Evolutionary conservation across 2,329 filamentous ascomycete genomes (phyloP).

Genomic region (Hypoxylon sp.): DNA sequence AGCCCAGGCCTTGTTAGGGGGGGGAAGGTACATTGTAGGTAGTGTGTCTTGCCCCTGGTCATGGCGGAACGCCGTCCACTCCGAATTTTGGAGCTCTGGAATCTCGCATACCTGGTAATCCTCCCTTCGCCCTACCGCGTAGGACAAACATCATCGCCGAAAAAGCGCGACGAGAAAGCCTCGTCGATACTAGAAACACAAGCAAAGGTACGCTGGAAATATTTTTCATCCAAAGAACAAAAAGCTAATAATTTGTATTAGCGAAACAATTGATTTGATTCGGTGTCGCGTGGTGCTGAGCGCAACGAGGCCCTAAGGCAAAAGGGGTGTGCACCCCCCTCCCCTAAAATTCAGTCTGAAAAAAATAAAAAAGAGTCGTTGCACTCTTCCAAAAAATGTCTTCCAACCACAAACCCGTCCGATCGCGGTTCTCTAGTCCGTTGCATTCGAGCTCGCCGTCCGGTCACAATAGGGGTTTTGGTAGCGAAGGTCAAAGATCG

Average conservation of each 20-base stretch:
- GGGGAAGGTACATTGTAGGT: conserved; percentile 26
- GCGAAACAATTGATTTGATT: conserved; percentile 43
- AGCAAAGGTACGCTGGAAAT: conserved; percentile 9
- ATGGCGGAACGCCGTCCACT: conserved; percentile 38
- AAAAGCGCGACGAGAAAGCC: conserved; percentile 41
- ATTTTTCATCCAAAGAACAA: conserved; percentile 7
- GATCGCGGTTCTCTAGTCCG: conserved; percentile 72
- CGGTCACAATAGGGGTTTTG: conserved; percentile 45
- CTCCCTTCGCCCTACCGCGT: conserved; percentile 46
- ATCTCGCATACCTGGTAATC: conserved; percentile 36
- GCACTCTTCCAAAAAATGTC: conserved; percentile 48
- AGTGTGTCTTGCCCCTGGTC: conserved; percentile 29
- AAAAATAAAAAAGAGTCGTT: conserved; percentile 16
- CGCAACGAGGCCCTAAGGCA: conserved; percentile 38
- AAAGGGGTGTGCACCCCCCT: conserved; percentile 50
- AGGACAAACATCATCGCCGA: conserved; percentile 43
- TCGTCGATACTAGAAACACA: neutral
- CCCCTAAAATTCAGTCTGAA: conserved; percentile 37
- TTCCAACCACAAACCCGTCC: conserved; percentile 50
- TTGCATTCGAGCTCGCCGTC: conserved; percentile 57
- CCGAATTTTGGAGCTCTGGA: conserved; percentile 47
- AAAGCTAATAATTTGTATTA: conserved; percentile 44
- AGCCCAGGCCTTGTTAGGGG: conserved; percentile 25
- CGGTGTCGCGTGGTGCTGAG: conserved; percentile 46
- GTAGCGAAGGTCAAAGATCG: conserved; percentile 59